Percentiles rank a stretch among this genome's conserved stretches.
Evolutionary conservation across 805 yeast species (phyloP).

Genomic region (Cyberlindnera mississippiensis): DNA sequence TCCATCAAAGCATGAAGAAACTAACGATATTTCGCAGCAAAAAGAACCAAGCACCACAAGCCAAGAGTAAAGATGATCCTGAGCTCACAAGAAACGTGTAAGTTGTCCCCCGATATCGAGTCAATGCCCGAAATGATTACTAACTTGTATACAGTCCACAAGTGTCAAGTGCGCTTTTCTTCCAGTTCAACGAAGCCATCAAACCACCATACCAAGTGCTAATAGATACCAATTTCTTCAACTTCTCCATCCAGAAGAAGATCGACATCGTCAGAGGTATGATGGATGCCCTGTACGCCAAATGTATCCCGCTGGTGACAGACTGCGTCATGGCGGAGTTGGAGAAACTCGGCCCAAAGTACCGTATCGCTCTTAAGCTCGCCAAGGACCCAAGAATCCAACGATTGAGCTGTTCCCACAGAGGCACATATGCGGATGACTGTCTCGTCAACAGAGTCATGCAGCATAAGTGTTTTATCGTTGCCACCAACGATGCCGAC

Average conservation of each 20-base stretch:
- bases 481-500: slow-evolving; percentile 98
- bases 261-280: slow-evolving; percentile 92
- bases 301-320: slow-evolving; percentile 91
- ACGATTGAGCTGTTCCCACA: slow-evolving; percentile 83
- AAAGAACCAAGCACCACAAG: slow-evolving; percentile 40
- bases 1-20: no score
- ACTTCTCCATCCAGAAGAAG: slow-evolving; percentile 93
- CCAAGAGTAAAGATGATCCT: slow-evolving; percentile 54
- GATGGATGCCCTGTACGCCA: slow-evolving; percentile 94
- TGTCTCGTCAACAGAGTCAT: slow-evolving; percentile 89
- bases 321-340: slow-evolving; percentile 98
- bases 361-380: slow-evolving; percentile 84
- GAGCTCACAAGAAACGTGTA: slow-evolving; percentile 62
- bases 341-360: slow-evolving; percentile 93
- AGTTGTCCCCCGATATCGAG: slow-evolving; percentile 1
- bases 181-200: slow-evolving; percentile 89
- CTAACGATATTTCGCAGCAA: slow-evolving; percentile 26
- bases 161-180: slow-evolving; percentile 91
- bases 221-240: slow-evolving; percentile 94
- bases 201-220: slow-evolving; percentile 98
- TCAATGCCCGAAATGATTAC: no score
- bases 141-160: slow-evolving; percentile 56
- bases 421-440: slow-evolving; percentile 98
- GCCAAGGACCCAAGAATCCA: slow-evolving; percentile 93
- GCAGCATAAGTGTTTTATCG: slow-evolving; percentile 95